Base-by-base conservation (phyloP, 176 grass and related monocot species). In the Hsuehochloa calcarea region DNA sequence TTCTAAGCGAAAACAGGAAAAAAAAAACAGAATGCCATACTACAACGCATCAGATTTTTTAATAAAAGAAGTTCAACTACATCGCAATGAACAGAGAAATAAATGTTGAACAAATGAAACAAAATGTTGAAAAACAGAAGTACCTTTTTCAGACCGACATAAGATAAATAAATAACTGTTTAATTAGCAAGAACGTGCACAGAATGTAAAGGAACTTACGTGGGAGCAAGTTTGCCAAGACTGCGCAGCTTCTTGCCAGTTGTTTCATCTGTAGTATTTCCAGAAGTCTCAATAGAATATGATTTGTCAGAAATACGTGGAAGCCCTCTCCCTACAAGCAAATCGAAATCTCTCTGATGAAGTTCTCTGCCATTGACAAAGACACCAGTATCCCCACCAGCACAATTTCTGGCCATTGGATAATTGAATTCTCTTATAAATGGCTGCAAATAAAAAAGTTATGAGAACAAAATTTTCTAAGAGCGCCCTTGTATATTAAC, bases 211-310 rank as follows among this genome's bases (percentile, higher is more conserved):
- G 45, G 72, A 81, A 98, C 90, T 92, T 89, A 98, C 96, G 96
- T 98, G 37, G 96, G 96, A 85, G 91, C 96, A 89, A 98, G 96
- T 86, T 94, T 98, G 71, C 96, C 96, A 49, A 98, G 85, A 85
- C 85, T 92, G 51, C 70, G 89, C 25, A 98, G 65, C 70, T 98
- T 87, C 67, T 85, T 58, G 45, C 91, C 90, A 56, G 76, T 87
- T 60, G 63, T 63, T 73, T 93, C 96, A 92, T 96, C 93, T 10
- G 84, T 89, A 72, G 96, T 44, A 65, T 95, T 92, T 78, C 96
- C 96, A 15, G 96, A 92, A 75, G 91, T 94, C 85, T 98, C 93
- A 55, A 93, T 39, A 56, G 74, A 43, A 68, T 98, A 98, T 54
- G 93, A 90, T 63, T 68, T 89, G 26, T 85, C 93, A 78, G 91